Evolutionary conservation across 1,284 basidiomycete species (phyloP), one percentile per base, ranked within the genome.

Genomic region (Puccinia coronata): DNA sequence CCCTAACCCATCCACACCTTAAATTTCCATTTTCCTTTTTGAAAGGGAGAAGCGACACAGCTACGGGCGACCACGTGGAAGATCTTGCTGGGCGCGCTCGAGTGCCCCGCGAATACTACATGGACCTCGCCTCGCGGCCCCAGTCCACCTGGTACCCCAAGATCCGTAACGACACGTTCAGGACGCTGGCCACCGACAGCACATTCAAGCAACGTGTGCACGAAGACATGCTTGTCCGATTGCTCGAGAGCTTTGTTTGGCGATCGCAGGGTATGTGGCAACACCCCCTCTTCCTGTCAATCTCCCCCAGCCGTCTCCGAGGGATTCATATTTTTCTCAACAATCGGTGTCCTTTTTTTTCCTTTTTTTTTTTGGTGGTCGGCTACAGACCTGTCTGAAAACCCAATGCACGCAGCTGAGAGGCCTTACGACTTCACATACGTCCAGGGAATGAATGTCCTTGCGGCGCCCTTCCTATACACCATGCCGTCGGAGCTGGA

Each of bases 161-260:
- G 87, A 87, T 90, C 84, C 86, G 87, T 43, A 89, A 89, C 84
- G 89, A 90, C 83, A 86, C 86, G 43, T 87, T 88, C 84, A 93
- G 96, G 77, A 99, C 96, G 14, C 87, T 99, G 31, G 95, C 96
- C 1, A 98, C 96, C 0, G 96, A 98, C 86, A 91, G 91, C 83
- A 93, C 93, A 12, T 99, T 98, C 88, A 96, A 96, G 87, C 93
- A 94, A 84, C 91, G 93, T 75, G 96, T 99, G 23, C 91, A 92
- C 43, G 95, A 98, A 86, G 95, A 96, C 84, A 96, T 96, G 93
- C 90, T 98, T n/a, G 92, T 98, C 82, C 90, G 96, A 36, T 87
- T 98, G 20, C 88, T 99, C 36, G 96, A 99, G 85, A 96, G 96
- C 0, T 98, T 98, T 86, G 96, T 97, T 2, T 99, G 96, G 96